phyloP scores from a whole-genome alignment of 73 alveolate genomes.

The Paraurostyla sp. region DNA sequence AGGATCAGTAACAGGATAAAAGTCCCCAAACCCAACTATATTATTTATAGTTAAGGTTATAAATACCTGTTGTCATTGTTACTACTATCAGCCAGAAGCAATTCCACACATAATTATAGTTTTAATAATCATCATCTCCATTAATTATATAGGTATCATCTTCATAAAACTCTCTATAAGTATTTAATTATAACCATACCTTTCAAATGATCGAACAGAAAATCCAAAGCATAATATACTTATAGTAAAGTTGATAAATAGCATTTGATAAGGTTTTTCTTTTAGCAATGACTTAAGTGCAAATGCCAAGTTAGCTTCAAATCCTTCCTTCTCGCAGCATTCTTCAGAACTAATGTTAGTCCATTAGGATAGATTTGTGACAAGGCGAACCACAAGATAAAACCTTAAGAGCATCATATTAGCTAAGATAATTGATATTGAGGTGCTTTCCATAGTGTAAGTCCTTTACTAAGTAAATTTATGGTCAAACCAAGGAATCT shows the following conservation, averaged over 20 bases:
- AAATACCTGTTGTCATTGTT: conserved; percentile 76
- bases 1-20: conserved; percentile 81
- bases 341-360: conserved; percentile 20
- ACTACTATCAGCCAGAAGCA: conserved; percentile 85
- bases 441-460: background rate
- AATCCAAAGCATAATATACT: conserved; percentile 42
- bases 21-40: conserved; percentile 87
- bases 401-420: conserved; percentile 45
- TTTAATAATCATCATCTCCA: conserved; percentile 1
- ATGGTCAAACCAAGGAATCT: conserved; percentile 7
- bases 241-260: background rate
- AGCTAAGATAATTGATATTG: background rate
- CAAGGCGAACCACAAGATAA: conserved; percentile 21
- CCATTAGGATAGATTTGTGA: conserved; percentile 24
- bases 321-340: conserved; percentile 52
- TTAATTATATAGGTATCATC: background rate
- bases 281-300: conserved; percentile 14
- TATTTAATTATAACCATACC: background rate
- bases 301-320: conserved; percentile 32
- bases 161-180: conserved; percentile 54
- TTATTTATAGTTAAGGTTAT: background rate
- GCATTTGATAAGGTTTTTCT: conserved; percentile 36
- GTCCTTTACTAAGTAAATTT: background rate
- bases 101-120: conserved; percentile 69
- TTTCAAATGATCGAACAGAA: conserved; percentile 58